Evolutionary conservation across 139 green algal species (phyloP), one percentile per base, ranked within the genome.

Genomic region (Asterochloris sp.): DNA sequence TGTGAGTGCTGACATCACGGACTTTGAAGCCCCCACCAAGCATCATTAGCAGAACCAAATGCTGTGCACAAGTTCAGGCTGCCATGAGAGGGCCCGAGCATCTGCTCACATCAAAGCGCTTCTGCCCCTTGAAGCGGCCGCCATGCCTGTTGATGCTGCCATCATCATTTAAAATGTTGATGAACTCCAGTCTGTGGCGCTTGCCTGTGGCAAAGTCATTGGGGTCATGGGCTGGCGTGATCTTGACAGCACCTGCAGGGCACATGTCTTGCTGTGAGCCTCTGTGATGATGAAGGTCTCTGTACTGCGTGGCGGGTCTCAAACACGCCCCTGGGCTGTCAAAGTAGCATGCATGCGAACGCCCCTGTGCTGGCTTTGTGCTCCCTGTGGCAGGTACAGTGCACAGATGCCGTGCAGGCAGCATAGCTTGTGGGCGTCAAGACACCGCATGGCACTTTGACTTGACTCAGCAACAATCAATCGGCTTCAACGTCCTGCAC

Each of bases 171-270:
- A 99, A 92, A 78, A 99, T 97, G 89, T 98, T 98, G 85, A 99
- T 96, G 87, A 94, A 97, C 66, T 94, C 88, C 76, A 99, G 91
- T 66, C 83, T 85, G 83, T 96, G 89, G 62, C 93, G 88, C 90
- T 98, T 94, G 76, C 89, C 89, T 12, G 91, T 85, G 62, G 88
- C 89, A 76, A 88, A 99, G 84, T 99, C 97, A 86, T 99, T 99
- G 85, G 94, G 93, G 90, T 99, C 97, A 82, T 99, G 97, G 13
- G 94, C 96, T 15, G 97, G 97, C 0, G 97, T 99, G 88, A 99
- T 96, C 89, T 99, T 98, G 16, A 98, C 90, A 4, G 92, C 94
- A 28, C 78, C 38, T 54, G 38, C 38, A 54, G 38, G 38, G 38
- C 38, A 54, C 38, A 54, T 54, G 38, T 54, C 38, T 54, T 54